Conservation (phyloP, 306 rosid species). For the Trifolium pratense region DNA sequence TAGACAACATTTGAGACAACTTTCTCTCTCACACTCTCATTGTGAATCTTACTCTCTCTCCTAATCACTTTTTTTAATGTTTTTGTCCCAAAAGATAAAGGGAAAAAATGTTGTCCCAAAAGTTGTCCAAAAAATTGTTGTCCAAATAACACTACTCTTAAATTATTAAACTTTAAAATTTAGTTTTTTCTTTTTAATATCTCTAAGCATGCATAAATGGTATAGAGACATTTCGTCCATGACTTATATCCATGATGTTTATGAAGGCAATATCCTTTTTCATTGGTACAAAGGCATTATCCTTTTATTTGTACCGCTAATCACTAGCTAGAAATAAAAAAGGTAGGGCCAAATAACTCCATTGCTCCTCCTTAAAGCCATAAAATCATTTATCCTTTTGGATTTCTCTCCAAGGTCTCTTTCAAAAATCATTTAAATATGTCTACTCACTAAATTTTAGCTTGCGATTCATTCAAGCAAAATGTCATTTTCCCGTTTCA, state of each 20-base stretch:
- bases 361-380: slow-evolving; percentile 86
- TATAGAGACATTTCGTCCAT: slow-evolving; percentile 70
- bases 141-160: too few relatives aligned
- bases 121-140: too few relatives aligned
- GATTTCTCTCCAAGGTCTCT: slow-evolving; percentile 42
- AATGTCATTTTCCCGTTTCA: background rate
- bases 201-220: too few relatives aligned
- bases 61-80: too few relatives aligned
- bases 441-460: background rate
- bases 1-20: too few relatives aligned
- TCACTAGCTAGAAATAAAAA: slow-evolving; percentile 33
- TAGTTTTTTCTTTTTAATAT: too few relatives aligned
- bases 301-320: slow-evolving; percentile 22
- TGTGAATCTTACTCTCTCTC: too few relatives aligned
- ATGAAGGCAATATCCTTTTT: slow-evolving; percentile 28
- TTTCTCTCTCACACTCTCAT: too few relatives aligned
- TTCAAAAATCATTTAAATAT: slow-evolving; percentile 46
- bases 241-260: slow-evolving; percentile 63
- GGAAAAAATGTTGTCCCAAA: too few relatives aligned
- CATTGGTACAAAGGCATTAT: slow-evolving; percentile 25
- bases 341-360: slow-evolving; percentile 62
- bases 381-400: slow-evolving; percentile 56
- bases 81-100: too few relatives aligned
- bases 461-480: background rate
- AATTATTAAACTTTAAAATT: too few relatives aligned